Base-by-base conservation (phyloP, 148 eudicot species). In the Silene uniflora region DNA sequence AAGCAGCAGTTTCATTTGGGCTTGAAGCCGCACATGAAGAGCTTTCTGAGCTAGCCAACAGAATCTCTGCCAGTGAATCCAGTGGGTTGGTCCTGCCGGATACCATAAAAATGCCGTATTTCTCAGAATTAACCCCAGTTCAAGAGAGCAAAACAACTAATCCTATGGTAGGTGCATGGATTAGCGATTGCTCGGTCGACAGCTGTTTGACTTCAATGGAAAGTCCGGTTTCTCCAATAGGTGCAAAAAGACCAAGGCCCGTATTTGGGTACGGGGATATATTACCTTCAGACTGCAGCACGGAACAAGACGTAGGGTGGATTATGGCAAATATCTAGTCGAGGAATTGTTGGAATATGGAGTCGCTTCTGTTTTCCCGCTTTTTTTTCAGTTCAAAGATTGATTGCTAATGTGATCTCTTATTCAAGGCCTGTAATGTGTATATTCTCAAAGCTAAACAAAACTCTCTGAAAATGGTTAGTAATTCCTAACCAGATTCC, bases 151-250 rank as follows among this genome's bases (percentile, higher is more conserved):
- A 61, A 81, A 60, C 39, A 49, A 14, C 55, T 12, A 49, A 72
- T 58, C 69, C 79, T 24, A 69, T 54, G 13, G 24, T 83, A 9
- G 78, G 85, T 55, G 77, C 88, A 21, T 73, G 77, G 79, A 75
- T 90, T 3, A 86, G 95, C 14, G 86, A 86, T 64, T 87, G 89
- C 80, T 88, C 91, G 5, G 84, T 81, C 2, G 88, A 88, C 68
- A 88, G 88, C 83, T 84, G 91, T 79, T 83, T 86, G 84, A 84
- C 88, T 65, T 80, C 90, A 46, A 83, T 74, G 69, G 89, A 76
- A 68, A 78, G 82, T 32, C 79, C 77, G 21, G 77, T 80, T 62
- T 87, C 89, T 67, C 81, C 89, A 10, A 27, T 59, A 17, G 81
- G 80, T 16, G 59, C 18, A 17, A 91, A 91, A 82, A 83, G 92